Base-by-base conservation (phyloP, 148 eudicot species). In the Simmondsia chinensis region DNA sequence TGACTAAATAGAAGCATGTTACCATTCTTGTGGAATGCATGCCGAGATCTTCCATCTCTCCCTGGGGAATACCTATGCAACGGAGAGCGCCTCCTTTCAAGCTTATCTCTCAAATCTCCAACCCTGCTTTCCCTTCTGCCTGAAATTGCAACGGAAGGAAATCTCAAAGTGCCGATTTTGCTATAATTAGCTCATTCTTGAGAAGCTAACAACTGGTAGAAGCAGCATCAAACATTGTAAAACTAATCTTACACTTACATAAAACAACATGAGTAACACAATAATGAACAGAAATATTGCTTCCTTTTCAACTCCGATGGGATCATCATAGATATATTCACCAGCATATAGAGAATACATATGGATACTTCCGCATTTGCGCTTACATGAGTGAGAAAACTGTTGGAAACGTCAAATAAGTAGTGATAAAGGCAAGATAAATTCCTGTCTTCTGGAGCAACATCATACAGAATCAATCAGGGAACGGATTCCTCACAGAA, bases 31-130 rank as follows among this genome's bases (percentile, higher is more conserved):
- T 60, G 77, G 35, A 59, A 53, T 14, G 64, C 33, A 28, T 48
- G 77, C 43, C 66, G 65, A 25, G 39, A 68, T 50, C 71, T 74
- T 28, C 58, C 56, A 46, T 79, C 82, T 65, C 76, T 69, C 48
- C 38, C 72, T 8, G 83, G 80, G 44, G 91, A 80, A 48, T 61
- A 68, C 55, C 71, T 73, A 28, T 48, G 71, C 30, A 29, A 48
- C 22, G 95, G 82, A 59, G 97, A 91, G 32, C 50, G 85, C 59
- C 72, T 76, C 55, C 83, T 71, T 38, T 68, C 94, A 46, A 84
- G 76, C 71, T 68, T 91, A 53, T 64, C 83, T 68, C 94, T 79
- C 65, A 79, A 65, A 54, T 82, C 97, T 59, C 52, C 48, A 42
- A 48, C 65, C 33, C 74, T 56, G 41, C 57, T 39, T 39, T 61